Evolutionary conservation across 202 grass and related monocot species (phyloP), one percentile per base, ranked within the genome.

Genomic region (Brachypodium distachyon): DNA sequence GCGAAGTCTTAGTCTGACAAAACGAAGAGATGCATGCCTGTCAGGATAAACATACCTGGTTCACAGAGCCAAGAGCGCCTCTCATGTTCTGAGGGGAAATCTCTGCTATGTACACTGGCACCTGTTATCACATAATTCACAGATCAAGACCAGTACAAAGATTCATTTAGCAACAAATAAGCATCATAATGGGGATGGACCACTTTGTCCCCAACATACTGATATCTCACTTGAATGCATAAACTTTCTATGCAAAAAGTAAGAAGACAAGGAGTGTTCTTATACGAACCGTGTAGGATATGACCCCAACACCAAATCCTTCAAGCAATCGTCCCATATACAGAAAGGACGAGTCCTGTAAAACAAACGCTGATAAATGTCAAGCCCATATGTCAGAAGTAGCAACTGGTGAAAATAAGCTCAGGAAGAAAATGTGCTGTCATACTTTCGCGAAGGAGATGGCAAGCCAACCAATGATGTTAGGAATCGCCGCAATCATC

Each of bases 41-140:
- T 16, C 56, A 64, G 40, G 47, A 50, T 42, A 12, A 34, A 68
- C 41, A 44, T 32, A 94, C 95, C 89, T 94, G 95, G 83, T 97
- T 97, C 25, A 97, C 89, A 18, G 95, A 81, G 3, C 95, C 95
- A 51, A 97, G 95, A 47, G 87, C 86, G 17, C 95, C 95, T 90
- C 95, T 90, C 87, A 92, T 92, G 57, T 94, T 97, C 65, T 97
- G 91, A 52, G 95, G 91, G 41, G 91, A 78, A 80, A 94, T 90
- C 81, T 97, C 95, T 60, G 95, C 95, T 80, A 97, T 97, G 79
- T 94, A 97, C 22, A 97, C 95, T 62, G 91, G 95, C 52, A 97
- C 95, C 95, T 97, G 72, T 74, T 64, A 82, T 18, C 28, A 82
- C 34, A 65, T 17, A 84, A 29, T 37, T 63, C 4, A 54, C 16